Base-by-base conservation (phyloP, 345 rosid genomes). In the Eucalyptus tenuipes region DNA sequence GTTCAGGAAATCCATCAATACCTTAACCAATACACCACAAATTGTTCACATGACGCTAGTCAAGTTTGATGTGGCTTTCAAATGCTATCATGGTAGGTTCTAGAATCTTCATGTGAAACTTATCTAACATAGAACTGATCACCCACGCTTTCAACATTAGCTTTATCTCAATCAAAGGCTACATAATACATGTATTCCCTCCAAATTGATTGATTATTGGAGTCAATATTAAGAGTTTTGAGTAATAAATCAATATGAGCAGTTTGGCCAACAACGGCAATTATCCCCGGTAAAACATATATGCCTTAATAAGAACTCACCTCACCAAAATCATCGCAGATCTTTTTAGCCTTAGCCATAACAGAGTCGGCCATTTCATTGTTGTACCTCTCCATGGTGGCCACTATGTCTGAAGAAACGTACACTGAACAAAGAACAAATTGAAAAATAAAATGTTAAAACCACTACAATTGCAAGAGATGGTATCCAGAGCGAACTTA, bases 401-500 rank as follows among this genome's bases (percentile, higher is more conserved):
- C 93, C 86, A 90, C 8, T 5, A 94, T 89, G 71, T 95, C 94
- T 40, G 94, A 20, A 1, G 97, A 94, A 89, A 95, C 92, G 86
- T 93, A 92, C 84, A 95, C 97, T 94, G 91, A 55, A 45, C 27
- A 25, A 17, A 50, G 27, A 64, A 68, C 37, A 31, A 25, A 44
- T 31, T 11, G 48, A 31, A 10, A 86, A 25, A 42, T 12, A 18
- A 10, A 11, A 25, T 18, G 7, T 49, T 9, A 33, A 49, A 33
- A 27, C 8, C 15, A 17, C 5, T 9, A 16, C 13, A 24, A 33
- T 24, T 16, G 47, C 49, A 7, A 20, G 80, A 31, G 33, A 84
- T 16, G 42, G 9, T 15, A 14, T 31, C 87, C 44, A 5, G 45
- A 82, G 52, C n/a, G 49, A 20, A 40, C 59, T 53, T 53, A 1